Base-by-base conservation (phyloP, 306 rosid genomes). In the Vachellia collinsii region DNA sequence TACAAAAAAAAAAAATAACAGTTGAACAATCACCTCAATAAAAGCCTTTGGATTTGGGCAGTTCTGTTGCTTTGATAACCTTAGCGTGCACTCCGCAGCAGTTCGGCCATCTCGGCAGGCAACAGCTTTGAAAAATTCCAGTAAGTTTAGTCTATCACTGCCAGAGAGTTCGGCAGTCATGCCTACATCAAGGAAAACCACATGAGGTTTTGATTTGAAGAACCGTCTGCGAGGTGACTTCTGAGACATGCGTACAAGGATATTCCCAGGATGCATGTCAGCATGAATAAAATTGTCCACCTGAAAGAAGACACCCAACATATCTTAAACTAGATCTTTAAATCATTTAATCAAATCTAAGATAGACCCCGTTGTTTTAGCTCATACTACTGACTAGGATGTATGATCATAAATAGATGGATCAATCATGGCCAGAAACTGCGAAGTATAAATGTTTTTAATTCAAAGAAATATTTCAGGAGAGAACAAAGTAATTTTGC, bases 181-280 rank as follows among this genome's bases (percentile, higher is more conserved):
- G 85, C 99, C 99, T 71, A 95, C 99, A 83, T 95, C 99, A 78
- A 95, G 96, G 90, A 95, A 95, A 89, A 95, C 79, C 78, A 95
- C 93, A 83, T 95, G 99, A 73, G 99, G 99, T 89, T 93, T 95
- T 74, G 98, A 89, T 86, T 90, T 93, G 94, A 95, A 95, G 87
- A 95, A 89, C 50, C 87, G 84, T 74, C 89, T 95, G 62, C 79
- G 83, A 79, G 81, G 65, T 83, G 96, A 86, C 86, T 88, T 86
- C 70, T 72, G 89, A 80, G 92, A 29, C 70, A 92, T 90, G 65
- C 98, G 94, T 74, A 95, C 99, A 74, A 95, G 98, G 91, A 95
- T 95, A 87, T 95, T 95, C 84, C 99, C 99, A 78, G 99, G 99
- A 92, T 95, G 99, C 99, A 95, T 95, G 83, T 95, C 99, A 56